Percentiles rank a stretch among this genome's conserved stretches.
phyloP scores from a whole-genome alignment of 306 rosid species.

The Begonia masoniana region DNA sequence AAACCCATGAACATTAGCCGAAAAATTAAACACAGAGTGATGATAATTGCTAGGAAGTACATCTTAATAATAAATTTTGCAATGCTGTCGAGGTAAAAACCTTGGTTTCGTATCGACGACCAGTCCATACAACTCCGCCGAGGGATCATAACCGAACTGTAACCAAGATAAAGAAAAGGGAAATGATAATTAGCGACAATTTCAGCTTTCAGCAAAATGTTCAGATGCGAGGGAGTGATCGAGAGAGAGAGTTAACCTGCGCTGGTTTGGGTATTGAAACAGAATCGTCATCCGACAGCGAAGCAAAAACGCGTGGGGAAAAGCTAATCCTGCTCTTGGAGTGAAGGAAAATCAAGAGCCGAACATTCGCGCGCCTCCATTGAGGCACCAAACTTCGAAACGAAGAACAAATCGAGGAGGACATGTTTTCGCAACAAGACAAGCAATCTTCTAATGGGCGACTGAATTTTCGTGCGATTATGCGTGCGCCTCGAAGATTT shows the following conservation, averaged over 20 bases:
- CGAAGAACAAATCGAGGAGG: slow-evolving; percentile 23
- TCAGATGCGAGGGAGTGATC: background rate
- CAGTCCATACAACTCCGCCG: slow-evolving; percentile 59
- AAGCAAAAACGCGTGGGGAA: slow-evolving; percentile 20
- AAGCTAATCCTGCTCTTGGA: slow-evolving; percentile 13
- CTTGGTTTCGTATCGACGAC: slow-evolving; percentile 52
- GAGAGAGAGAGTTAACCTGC: slow-evolving; percentile 23
- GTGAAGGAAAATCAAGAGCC: slow-evolving; percentile 24
- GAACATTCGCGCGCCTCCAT: slow-evolving; percentile 16
- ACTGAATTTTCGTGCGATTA: too few species aligned
- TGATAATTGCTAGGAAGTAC: background rate
- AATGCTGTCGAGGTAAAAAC: slow-evolving; percentile 11
- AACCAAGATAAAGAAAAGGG: slow-evolving; percentile 6
- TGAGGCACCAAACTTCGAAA: slow-evolving; percentile 21
- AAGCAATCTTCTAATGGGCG: too few species aligned
- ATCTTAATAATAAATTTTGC: too few species aligned
- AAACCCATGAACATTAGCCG: background rate
- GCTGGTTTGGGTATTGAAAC: slow-evolving; percentile 29
- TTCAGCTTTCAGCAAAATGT: too few species aligned
- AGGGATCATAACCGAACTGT: slow-evolving; percentile 56
- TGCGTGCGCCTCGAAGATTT: too few species aligned
- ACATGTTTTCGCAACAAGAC: background rate
- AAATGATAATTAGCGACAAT: background rate
- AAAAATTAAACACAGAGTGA: background rate
- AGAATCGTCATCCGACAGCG: slow-evolving; percentile 38